Evolutionary conservation across 805 yeast genomes (phyloP).

Genomic region (Brettanomyces custersianus): DNA sequence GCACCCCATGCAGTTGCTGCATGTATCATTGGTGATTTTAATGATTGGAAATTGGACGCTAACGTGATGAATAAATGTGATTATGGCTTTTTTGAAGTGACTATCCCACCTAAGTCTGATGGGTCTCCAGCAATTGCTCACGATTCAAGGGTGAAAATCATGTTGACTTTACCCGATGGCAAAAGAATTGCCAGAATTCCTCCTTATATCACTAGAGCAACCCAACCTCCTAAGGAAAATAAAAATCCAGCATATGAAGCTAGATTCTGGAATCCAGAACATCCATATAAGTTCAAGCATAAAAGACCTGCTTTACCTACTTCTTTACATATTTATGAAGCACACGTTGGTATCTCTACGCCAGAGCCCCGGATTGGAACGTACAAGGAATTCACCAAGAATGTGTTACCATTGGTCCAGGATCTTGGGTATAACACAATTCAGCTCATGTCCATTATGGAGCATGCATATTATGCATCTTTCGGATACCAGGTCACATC

Average conservation of each 20-base stretch:
- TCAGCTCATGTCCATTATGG: conserved; percentile 97
- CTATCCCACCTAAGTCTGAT: conserved; percentile 40
- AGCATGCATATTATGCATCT: conserved; percentile 96
- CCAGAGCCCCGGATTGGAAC: conserved; percentile 82
- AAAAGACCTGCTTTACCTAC: conserved; percentile 49
- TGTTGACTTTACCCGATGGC: conserved; percentile 58
- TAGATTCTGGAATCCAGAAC: conserved; percentile 81
- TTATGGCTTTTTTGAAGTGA: conserved; percentile 62
- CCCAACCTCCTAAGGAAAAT: conserved; percentile 53
- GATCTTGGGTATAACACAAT: conserved; percentile 86
- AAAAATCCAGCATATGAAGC: conserved; percentile 60
- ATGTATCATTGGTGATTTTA: conserved; percentile 85
- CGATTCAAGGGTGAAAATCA: conserved; percentile 67
- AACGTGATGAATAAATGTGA: conserved; percentile 52
- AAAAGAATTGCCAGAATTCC: conserved; percentile 73
- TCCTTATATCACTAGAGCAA: conserved; percentile 82
- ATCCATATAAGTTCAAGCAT: conserved; percentile 50
- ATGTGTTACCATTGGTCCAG: conserved; percentile 76
- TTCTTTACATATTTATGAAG: conserved; percentile 77
- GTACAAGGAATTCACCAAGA: conserved; percentile 73
- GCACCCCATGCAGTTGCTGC: conserved; percentile 81
- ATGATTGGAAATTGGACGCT: conserved; percentile 59
- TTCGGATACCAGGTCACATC: conserved; percentile 96
- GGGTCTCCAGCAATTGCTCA: conserved; percentile 68
- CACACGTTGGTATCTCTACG: conserved; percentile 90